Conservation (phyloP, 768 basidiomycete species). For the Cystobasidium ongulense region DNA sequence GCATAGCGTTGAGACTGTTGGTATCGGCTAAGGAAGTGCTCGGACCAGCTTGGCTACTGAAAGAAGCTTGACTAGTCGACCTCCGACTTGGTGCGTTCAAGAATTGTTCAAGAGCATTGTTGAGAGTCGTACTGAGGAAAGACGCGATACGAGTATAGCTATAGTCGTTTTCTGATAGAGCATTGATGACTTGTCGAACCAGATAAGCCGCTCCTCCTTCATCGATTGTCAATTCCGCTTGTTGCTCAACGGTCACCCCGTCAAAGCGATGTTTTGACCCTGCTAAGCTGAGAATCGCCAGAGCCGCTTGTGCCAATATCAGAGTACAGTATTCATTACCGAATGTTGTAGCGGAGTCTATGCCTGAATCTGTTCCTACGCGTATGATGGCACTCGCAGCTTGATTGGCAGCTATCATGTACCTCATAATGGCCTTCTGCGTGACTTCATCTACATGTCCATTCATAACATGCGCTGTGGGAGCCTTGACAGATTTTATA, state of each 20-base stretch:
- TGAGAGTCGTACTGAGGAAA: neutral
- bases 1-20: neutral
- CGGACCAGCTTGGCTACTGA: neutral
- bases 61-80: neutral
- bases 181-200: neutral
- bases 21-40: neutral
- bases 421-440: neutral
- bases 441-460: neutral
- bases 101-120: neutral
- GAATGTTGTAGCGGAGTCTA: constrained; percentile 2
- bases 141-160: neutral
- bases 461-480: neutral
- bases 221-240: neutral
- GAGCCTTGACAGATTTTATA: neutral
- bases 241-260: neutral
- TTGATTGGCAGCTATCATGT: neutral
- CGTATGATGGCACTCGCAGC: constrained; percentile 1
- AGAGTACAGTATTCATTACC: constrained; percentile 3
- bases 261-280: constrained; percentile 4
- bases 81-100: neutral
- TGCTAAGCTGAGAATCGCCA: neutral
- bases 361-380: neutral
- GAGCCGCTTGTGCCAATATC: neutral
- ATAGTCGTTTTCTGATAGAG: neutral
- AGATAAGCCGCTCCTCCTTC: neutral